Evolutionary conservation across 352 stramenopile genomes (phyloP), one percentile per base, ranked within the genome.

Genomic region (Aphanomyces stellatus): DNA sequence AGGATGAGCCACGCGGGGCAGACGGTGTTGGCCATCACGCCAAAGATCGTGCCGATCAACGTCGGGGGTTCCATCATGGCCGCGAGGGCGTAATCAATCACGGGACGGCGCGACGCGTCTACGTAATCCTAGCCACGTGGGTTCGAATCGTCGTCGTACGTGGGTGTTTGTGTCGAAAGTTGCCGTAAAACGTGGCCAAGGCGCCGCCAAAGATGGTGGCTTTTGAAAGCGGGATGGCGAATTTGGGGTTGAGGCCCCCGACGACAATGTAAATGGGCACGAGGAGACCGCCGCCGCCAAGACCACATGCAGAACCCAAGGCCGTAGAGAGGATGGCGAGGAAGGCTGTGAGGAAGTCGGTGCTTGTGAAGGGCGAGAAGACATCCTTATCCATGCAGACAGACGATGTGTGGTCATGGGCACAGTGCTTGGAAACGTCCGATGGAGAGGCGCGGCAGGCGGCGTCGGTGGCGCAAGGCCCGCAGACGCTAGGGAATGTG

Each of bases 61-160:
- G 85, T 90, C 70, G 95, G 83, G 2, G 96, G 96, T 80, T 99
- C 95, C 96, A 99, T 99, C 19, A 98, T 90, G 3, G 98, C 72
- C 22, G 98, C 94, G 19, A 99, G 79, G 64, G 98, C 91, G 87
- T 97, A 99, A 81, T 98, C 95, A 34, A 99, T 96, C 22, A 99
- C 78, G 11, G 96, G 94, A 41, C 95, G 72, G 73, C 98, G 91
- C 0, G 81, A 80, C 35, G 88, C 77, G 31, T 63, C 82, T 91
- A 60, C 28, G 27, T 33, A 41, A 27, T n/a, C n/a, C n/a, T n/a
- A n/a, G n/a, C n/a, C n/a, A n/a, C n/a, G n/a, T n/a, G n/a, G n/a
- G n/a, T 34, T 46, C 37, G 37, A 67, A 37, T 67, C 27, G 33
- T 40, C n/a, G 41, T 77, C 79, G 61, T 69, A 90, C 85, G 69